Percentiles rank a stretch among this genome's conserved stretches.
Conservation (phyloP, 2,329 filamentous ascomycete genomes). For the Ampelomyces quisqualis region DNA sequence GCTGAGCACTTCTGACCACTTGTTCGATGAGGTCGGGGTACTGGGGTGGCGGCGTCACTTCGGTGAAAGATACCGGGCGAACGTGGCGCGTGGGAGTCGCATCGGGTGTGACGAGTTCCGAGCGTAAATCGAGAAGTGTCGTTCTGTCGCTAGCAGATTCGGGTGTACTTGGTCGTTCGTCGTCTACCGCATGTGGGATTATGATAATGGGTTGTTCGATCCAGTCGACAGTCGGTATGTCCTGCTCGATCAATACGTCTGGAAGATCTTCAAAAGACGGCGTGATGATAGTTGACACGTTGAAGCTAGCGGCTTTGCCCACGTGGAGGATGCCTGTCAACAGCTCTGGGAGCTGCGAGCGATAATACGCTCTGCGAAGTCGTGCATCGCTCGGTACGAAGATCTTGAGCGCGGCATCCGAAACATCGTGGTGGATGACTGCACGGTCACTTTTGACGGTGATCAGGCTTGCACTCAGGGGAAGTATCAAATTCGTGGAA, state of each 20-base stretch:
- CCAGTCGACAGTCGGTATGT: slow-evolving; percentile 19
- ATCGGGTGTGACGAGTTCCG: neutral
- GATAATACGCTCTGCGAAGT: slow-evolving; percentile 14
- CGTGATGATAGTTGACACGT: slow-evolving; percentile 15
- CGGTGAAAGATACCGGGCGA: neutral
- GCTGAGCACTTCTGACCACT: slow-evolving; percentile 11
- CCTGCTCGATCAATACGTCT: slow-evolving; percentile 17
- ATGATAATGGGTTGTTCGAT: slow-evolving; percentile 14
- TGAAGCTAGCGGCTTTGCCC: slow-evolving; percentile 2
- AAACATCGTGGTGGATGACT: slow-evolving; percentile 14
- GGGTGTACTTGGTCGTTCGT: neutral
- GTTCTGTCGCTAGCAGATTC: neutral
- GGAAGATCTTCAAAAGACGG: slow-evolving; percentile 7
- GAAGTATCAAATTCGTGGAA: slow-evolving; percentile 14
- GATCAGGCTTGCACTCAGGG: neutral
- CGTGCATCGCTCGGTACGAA: slow-evolving; percentile 16
- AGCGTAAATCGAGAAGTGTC: neutral
- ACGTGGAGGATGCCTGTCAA: slow-evolving; percentile 11
- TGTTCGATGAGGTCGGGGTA: slow-evolving; percentile 13
- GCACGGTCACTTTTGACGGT: slow-evolving; percentile 15
- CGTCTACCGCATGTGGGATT: neutral
- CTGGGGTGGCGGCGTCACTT: neutral
- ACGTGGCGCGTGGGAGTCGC: neutral
- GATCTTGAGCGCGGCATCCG: slow-evolving; percentile 10
- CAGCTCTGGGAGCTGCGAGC: slow-evolving; percentile 18